phyloP scores from a whole-genome alignment of 192 early-diverging fungal genomes.

The Backusella morwellensis region DNA sequence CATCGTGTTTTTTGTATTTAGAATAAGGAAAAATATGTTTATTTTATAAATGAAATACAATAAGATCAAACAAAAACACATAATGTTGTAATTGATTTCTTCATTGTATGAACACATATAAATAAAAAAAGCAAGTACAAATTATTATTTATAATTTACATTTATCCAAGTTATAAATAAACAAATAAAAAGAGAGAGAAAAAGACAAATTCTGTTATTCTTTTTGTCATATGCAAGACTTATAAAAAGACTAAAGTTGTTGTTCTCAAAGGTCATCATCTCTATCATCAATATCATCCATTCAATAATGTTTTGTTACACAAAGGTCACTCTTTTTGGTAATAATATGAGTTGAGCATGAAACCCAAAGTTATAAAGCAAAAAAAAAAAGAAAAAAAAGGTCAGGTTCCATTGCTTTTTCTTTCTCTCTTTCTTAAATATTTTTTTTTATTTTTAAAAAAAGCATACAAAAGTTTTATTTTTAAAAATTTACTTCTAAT shows the following conservation, averaged over 20 bases:
- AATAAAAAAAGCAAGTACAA: not conserved
- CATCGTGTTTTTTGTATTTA: not conserved
- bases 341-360: not conserved
- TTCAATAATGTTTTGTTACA: not conserved
- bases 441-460: not conserved
- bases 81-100: not conserved
- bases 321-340: not conserved
- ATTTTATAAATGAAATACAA: not conserved
- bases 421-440: not conserved
- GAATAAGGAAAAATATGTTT: not conserved
- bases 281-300: not conserved
- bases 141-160: not conserved
- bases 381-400: not conserved
- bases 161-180: not conserved
- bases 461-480: not conserved
- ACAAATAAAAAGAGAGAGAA: not conserved
- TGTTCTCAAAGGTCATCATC: not conserved
- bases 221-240: not conserved
- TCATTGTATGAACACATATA: not conserved
- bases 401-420: not conserved
- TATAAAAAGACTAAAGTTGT: not conserved
- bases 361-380: not conserved
- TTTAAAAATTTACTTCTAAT: not conserved
- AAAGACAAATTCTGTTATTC: not conserved
- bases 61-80: not conserved